Percentiles rank a stretch among this genome's conserved stretches.
phyloP scores from a whole-genome alignment of 2,329 filamentous ascomycete species.

The Sphaerostilbella broomeana region DNA sequence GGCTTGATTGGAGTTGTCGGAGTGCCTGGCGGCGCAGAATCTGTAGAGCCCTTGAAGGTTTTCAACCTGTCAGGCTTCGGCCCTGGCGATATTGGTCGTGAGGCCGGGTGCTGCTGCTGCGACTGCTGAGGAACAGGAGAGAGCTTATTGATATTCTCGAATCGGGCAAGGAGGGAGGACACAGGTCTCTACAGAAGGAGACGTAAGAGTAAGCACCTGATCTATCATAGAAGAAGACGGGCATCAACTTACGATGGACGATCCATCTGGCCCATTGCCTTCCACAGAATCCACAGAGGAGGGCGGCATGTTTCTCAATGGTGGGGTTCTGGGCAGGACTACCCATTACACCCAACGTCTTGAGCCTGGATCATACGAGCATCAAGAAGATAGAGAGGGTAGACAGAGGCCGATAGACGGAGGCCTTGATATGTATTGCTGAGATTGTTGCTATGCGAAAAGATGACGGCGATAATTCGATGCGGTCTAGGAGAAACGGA shows the following conservation, averaged over 20 bases:
- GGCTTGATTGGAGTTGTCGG: constrained; percentile 13
- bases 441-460: not conserved
- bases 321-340: constrained; percentile 25
- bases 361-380: constrained; percentile 24
- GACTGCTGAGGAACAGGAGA: constrained; percentile 13
- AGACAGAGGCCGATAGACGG: no score
- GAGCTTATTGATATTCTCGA: constrained; percentile 59
- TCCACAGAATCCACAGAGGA: constrained; percentile 26
- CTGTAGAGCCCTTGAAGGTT: constrained; percentile 34
- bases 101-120: constrained; percentile 15
- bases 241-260: constrained; percentile 58
- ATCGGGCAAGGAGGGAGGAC: constrained; percentile 72
- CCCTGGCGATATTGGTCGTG: constrained; percentile 31
- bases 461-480: not conserved
- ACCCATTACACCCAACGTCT: constrained; percentile 32
- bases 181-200: constrained; percentile 59
- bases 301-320: constrained; percentile 22
- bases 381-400: constrained; percentile 8
- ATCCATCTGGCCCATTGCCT: constrained; percentile 61
- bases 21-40: constrained; percentile 18
- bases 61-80: constrained; percentile 39
- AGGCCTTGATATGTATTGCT: no score
- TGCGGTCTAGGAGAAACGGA: constrained; percentile 7
- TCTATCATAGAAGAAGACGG: not conserved
- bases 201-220: constrained; percentile 1